Conservation (phyloP, 371 early-diverging fungal species). For the Funneliformis caledonium region DNA sequence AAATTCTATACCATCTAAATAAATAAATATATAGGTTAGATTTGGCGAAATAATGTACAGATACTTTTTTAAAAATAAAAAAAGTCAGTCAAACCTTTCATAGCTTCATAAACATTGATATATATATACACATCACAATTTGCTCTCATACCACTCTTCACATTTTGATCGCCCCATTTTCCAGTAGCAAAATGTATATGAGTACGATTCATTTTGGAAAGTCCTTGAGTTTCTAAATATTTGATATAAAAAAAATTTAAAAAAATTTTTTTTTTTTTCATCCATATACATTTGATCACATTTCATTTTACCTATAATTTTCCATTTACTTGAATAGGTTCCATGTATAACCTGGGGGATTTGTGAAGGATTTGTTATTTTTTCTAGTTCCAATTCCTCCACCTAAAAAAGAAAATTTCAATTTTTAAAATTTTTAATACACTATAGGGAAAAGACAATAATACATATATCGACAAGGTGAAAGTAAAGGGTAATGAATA, state of each 20-base stretch:
- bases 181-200: conserved; percentile 91
- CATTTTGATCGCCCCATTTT: conserved; percentile 64
- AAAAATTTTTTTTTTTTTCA: neutral
- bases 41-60: neutral
- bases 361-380: conserved; percentile 53
- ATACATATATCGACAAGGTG: neutral
- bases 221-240: conserved; percentile 57
- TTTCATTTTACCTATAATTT: conserved; percentile 51
- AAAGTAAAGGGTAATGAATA: conserved; percentile 10
- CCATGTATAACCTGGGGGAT: conserved; percentile 80
- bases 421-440: neutral
- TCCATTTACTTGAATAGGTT: conserved; percentile 65
- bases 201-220: conserved; percentile 79
- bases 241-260: neutral
- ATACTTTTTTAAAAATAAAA: neutral
- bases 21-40: neutral
- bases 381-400: conserved; percentile 58
- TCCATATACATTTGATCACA: neutral
- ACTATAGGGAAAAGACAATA: neutral
- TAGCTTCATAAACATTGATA: conserved; percentile 9
- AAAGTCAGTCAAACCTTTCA: conserved; percentile 4
- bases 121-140: conserved; percentile 36
- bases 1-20: conserved; percentile 29
- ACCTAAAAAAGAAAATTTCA: conserved; percentile 42
- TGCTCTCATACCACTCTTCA: conserved; percentile 63